These are phyloP conservation scores for Nitzschia sp. DNA, from an alignment of 108 stramenopile species.

Conservation along the genomic window DNA sequence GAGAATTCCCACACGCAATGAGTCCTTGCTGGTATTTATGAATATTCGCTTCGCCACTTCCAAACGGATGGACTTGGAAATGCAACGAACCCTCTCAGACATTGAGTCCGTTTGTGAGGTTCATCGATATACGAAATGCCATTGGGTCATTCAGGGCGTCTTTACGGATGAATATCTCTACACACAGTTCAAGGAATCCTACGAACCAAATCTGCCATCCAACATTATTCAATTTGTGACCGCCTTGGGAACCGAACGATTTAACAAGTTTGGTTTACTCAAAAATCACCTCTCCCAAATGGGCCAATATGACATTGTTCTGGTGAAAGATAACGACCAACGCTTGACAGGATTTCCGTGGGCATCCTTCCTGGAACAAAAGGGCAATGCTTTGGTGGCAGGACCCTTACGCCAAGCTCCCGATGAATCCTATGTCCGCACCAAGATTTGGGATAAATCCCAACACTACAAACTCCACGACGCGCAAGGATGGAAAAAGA, in stretches of 20 bases:
- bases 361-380: constrained; percentile 9
- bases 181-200: neutral
- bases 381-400: constrained; percentile 10
- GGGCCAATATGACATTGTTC: constrained; percentile 1
- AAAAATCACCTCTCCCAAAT: neutral
- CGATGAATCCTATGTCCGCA: constrained; percentile 4
- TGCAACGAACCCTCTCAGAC: constrained; percentile 6
- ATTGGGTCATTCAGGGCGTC: constrained; percentile 12
- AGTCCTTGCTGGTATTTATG: constrained; percentile 15
- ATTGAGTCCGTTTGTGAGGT: neutral
- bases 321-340: constrained; percentile 16
- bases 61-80: neutral
- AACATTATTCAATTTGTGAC: neutral
- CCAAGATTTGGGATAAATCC: constrained; percentile 7
- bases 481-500: constrained; percentile 11
- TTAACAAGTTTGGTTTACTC: constrained; percentile 13
- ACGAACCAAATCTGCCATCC: neutral
- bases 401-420: constrained; percentile 13
- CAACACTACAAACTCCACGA: constrained; percentile 20
- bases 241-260: neutral
- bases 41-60: constrained; percentile 9
- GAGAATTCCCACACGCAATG: neutral
- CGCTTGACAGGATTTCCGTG: constrained; percentile 15
- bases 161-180: neutral
- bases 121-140: neutral